These are phyloP conservation scores for Aspergillus bertholletiae DNA, from an alignment of 495 filamentous ascomycete genomes.

Conservation along the genomic window DNA sequence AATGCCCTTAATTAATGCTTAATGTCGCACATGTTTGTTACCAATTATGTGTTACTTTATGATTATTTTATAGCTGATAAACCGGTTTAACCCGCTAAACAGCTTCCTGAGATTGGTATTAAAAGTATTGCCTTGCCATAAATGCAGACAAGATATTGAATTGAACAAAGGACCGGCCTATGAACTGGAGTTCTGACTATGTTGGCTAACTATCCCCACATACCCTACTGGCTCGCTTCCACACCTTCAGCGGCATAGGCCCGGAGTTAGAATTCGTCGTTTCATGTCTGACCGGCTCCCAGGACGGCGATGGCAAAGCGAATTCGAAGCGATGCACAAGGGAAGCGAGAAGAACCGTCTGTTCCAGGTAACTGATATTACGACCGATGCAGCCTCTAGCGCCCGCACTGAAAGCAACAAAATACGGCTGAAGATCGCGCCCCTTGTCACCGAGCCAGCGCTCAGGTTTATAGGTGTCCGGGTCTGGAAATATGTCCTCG, in stretches of 20 bases:
- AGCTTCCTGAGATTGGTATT: too few relatives aligned
- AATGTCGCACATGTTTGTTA: too few relatives aligned
- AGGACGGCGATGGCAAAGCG: slow-evolving; percentile 25
- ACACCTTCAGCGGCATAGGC: slow-evolving; percentile 30
- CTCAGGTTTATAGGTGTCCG: slow-evolving; percentile 22
- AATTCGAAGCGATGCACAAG: slow-evolving; percentile 36
- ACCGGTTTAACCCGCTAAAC: too few relatives aligned
- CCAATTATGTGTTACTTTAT: too few relatives aligned
- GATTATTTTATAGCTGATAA: too few relatives aligned
- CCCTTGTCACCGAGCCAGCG: slow-evolving; percentile 29
- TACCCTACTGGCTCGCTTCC: slow-evolving; percentile 7
- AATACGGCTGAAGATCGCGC: slow-evolving; percentile 31
- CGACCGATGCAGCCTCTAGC: slow-evolving; percentile 41
- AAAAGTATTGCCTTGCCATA: too few relatives aligned
- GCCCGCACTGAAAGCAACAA: slow-evolving; percentile 39
- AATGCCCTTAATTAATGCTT: too few relatives aligned
- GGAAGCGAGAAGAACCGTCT: slow-evolving; percentile 31
- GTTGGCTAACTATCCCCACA: too few relatives aligned
- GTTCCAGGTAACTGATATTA: slow-evolving; percentile 40
- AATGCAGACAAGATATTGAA: too few relatives aligned
- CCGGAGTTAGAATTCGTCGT: slow-evolving; percentile 21
- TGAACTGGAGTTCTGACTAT: too few relatives aligned
- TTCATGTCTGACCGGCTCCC: slow-evolving; percentile 21
- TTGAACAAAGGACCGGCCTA: too few relatives aligned
- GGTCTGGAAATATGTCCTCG: slow-evolving; percentile 19